Evolutionary conservation across 1,284 basidiomycete species (phyloP), one percentile per base, ranked within the genome.

Genomic region (Pyrrhoderma lamaoense): DNA sequence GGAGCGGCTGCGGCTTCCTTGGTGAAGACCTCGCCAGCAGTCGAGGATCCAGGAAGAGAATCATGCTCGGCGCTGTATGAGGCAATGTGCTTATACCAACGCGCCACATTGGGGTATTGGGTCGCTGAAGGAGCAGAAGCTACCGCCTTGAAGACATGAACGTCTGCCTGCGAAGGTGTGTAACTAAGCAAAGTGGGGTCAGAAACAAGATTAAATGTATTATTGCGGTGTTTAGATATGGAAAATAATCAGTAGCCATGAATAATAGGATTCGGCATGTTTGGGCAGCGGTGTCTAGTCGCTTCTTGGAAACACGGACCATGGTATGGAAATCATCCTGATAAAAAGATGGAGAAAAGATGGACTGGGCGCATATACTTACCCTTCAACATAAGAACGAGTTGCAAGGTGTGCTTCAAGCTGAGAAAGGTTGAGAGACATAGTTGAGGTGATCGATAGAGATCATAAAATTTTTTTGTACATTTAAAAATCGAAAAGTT

Each of bases 281-380:
- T 77, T 72, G 73, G 75, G 72, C 79, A 85, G 87, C 86, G 92
- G 81, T 89, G 89, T 94, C 91, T 95, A 90, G 76, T 88, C 92
- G 86, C 89, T 82, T 85, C 90, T 95, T 88, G 83, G 91, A 92
- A 94, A 94, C 92, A 93, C 91, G 91, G 91, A 94, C 90, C 91
- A 93, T 90, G 91, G 89, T 85, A 72, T 65, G 70, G 69, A 67
- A 65, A 72, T 91, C 89, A 93, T 93, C 89, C 79, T 55, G 58
- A 46, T 62, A 55, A 52, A 54, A 42, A 58, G 60, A 62, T 64
- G 58, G 57, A 56, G 42, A 37, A 25, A 55, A 48, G 42, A 50
- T 38, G 54, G 53, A 39, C n/a, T n/a, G n/a, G n/a, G 40, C 54
- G 51, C 40, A 53, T 47, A 38, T 42, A 79, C 89, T 82, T 60